Conservation (phyloP, 352 stramenopile genomes). For the Globisporangium rhizosaccharum region DNA sequence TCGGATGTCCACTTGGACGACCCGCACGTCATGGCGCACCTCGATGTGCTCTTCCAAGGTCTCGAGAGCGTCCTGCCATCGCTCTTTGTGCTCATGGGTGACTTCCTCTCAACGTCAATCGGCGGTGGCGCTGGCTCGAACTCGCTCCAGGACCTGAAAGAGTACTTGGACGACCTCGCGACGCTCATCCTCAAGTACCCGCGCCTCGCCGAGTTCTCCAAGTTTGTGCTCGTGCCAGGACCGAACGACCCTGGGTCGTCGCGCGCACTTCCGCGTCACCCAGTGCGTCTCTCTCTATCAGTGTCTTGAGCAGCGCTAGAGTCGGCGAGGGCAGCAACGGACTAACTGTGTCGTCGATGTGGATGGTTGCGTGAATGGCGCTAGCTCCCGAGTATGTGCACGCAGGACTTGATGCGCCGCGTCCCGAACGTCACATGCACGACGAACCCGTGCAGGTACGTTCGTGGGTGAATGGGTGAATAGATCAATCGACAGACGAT, state of each 20-base stretch:
- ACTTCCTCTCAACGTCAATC: constrained; percentile 86
- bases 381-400: constrained; percentile 68
- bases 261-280: constrained; percentile 74
- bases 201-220: constrained; percentile 69
- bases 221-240: constrained; percentile 91
- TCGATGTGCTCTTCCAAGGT: constrained; percentile 88
- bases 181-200: constrained; percentile 88
- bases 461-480: no score
- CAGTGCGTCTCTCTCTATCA: constrained; percentile 25
- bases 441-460: constrained; percentile 88
- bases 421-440: constrained; percentile 78
- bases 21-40: constrained; percentile 82
- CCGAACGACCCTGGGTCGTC: constrained; percentile 88
- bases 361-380: not conserved
- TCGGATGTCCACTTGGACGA: constrained; percentile 94
- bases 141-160: constrained; percentile 73
- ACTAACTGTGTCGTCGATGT: not conserved
- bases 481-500: not conserved
- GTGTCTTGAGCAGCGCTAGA: not conserved
- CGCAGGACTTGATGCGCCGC: constrained; percentile 54
- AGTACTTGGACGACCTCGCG: constrained; percentile 87
- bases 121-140: constrained; percentile 61
- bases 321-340: not conserved
- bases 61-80: constrained; percentile 70
- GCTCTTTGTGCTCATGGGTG: constrained; percentile 93